Conservation (phyloP, 73 alveolate species). For the Breviolum minutum region DNA sequence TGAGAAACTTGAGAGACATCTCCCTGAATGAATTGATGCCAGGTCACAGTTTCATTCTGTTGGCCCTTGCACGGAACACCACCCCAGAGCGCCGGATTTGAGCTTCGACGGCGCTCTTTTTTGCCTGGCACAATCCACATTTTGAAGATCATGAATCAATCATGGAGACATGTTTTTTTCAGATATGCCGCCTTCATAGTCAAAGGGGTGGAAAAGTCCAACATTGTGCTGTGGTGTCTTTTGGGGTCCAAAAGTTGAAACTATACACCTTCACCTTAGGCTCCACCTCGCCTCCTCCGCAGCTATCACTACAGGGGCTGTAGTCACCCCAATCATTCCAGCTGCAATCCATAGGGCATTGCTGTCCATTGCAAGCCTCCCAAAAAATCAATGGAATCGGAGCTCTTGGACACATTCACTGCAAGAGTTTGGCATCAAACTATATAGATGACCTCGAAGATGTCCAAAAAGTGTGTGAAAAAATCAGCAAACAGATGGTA, state of each 20-base stretch:
- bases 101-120: background rate
- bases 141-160: too few species aligned
- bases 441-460: too few species aligned
- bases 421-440: too few species aligned
- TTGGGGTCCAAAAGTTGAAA: too few species aligned
- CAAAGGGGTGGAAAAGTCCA: too few species aligned
- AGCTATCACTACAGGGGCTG: slow-evolving; percentile 39
- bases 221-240: too few species aligned
- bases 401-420: too few species aligned
- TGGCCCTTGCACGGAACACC: slow-evolving; percentile 31
- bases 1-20: too few species aligned
- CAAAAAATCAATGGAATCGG: background rate
- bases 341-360: slow-evolving; percentile 45
- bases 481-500: background rate
- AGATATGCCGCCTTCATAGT: too few species aligned
- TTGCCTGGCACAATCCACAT: background rate
- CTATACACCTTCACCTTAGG: too few species aligned
- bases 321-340: slow-evolving; percentile 61
- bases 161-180: too few species aligned
- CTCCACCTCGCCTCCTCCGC: slow-evolving; percentile 32
- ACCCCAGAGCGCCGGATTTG: slow-evolving; percentile 33
- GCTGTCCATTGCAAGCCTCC: slow-evolving; percentile 37
- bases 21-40: background rate
- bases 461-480: too few species aligned
- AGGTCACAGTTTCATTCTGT: background rate